These are phyloP conservation scores for Tieghemostelium lacteum DNA, from an alignment of 78 protist species.

Conservation along the genomic window DNA sequence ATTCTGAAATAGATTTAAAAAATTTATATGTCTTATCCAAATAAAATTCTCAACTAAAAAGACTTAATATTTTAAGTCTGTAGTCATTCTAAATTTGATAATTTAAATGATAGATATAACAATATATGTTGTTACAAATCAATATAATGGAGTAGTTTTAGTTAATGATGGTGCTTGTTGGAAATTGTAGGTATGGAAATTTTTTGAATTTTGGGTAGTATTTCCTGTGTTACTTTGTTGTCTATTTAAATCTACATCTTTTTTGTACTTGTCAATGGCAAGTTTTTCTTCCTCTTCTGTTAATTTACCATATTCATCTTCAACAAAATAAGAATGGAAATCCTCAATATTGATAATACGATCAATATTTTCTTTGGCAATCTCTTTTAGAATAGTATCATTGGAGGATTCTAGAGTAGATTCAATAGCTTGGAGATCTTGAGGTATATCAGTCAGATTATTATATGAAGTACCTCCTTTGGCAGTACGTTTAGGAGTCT, in stretches of 20 bases:
- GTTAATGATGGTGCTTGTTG: no score
- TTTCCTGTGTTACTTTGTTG: neutral
- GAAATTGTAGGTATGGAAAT: no score
- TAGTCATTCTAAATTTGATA: no score
- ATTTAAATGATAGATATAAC: no score
- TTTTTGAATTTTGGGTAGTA: no score
- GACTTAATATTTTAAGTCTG: no score
- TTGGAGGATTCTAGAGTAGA: neutral
- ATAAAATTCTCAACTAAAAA: no score
- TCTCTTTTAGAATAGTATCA: conserved; percentile 8
- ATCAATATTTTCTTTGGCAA: neutral
- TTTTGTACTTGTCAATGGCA: conserved; percentile 18
- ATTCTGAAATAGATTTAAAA: no score
- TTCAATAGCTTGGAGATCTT: neutral
- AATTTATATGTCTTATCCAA: no score
- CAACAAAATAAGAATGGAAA: neutral
- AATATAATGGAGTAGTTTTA: no score
- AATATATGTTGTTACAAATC: no score
- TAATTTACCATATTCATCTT: conserved; percentile 41
- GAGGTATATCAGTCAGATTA: neutral
- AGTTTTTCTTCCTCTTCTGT: conserved; percentile 41
- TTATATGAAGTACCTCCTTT: neutral
- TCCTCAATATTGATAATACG: conserved; percentile 8
- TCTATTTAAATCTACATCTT: conserved; percentile 22
- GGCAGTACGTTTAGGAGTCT: conserved; percentile 16